phyloP scores from a whole-genome alignment of 225 moss, liverwort and hornwort species.

The Marchantia polymorpha region DNA sequence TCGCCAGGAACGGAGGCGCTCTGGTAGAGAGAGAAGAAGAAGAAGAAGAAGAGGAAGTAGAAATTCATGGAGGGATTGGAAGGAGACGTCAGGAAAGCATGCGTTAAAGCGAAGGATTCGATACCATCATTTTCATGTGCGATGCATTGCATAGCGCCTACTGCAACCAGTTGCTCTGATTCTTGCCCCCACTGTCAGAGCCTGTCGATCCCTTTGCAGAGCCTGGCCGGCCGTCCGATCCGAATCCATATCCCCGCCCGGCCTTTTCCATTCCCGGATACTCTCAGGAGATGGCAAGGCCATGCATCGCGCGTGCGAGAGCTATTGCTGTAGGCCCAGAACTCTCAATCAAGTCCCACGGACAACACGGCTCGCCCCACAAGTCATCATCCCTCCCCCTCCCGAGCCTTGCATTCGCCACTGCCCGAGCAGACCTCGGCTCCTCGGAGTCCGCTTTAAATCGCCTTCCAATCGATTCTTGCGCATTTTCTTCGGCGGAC shows the following conservation, averaged over 20 bases:
- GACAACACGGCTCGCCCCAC: neutral
- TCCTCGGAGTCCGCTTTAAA: too few relatives aligned
- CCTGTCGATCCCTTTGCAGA: neutral
- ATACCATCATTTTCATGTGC: constrained; percentile 7
- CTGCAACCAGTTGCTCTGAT: neutral
- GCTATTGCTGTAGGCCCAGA: neutral
- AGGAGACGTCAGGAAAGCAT: neutral
- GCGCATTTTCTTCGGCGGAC: too few relatives aligned
- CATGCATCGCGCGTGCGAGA: constrained; percentile 5
- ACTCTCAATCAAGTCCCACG: constrained; percentile 5
- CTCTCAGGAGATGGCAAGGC: neutral
- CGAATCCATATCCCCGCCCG: neutral
- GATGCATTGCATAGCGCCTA: neutral
- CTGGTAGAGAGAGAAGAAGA: neutral
- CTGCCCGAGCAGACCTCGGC: too few relatives aligned
- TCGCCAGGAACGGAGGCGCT: too few relatives aligned
- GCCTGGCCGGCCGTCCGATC: neutral
- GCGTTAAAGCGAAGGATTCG: constrained; percentile 2
- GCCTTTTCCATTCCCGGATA: neutral
- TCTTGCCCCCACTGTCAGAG: neutral
- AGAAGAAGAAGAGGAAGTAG: neutral
- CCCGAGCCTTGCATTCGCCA: too few relatives aligned
- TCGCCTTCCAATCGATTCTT: too few relatives aligned
- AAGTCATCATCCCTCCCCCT: constrained; percentile 1
- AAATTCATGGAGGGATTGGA: neutral